phyloP scores from a whole-genome alignment of 1,139 yeast species.

The Geotrichum bryndzae region DNA sequence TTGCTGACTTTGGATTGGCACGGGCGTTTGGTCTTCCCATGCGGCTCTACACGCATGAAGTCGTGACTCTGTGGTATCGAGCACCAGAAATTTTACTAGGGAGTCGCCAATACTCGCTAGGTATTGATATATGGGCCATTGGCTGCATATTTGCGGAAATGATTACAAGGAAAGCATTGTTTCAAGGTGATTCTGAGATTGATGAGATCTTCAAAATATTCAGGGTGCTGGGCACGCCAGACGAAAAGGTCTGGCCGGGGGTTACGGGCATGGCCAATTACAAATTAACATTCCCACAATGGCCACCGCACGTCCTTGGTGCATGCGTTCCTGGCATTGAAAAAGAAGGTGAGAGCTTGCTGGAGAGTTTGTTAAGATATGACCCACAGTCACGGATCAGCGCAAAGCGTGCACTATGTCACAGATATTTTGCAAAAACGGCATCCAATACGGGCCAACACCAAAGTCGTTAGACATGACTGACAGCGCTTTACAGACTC shows the following conservation, averaged over 20 bases:
- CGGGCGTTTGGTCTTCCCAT: conserved; percentile 95
- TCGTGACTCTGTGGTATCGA: conserved; percentile 95
- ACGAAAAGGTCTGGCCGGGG: conserved; percentile 92
- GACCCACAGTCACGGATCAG: neutral
- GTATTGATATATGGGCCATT: conserved; percentile 98
- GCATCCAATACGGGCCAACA: neutral
- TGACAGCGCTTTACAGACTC: neutral
- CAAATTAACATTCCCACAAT: conserved; percentile 91
- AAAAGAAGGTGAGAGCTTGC: neutral
- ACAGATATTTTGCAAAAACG: neutral
- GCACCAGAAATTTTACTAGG: conserved; percentile 95
- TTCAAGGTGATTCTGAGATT: conserved; percentile 96
- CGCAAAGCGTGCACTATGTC: conserved; percentile 1
- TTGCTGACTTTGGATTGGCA: conserved; percentile 96
- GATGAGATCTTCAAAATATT: conserved; percentile 95
- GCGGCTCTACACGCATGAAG: conserved; percentile 94
- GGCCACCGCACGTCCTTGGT: conserved; percentile 41
- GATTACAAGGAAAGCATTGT: conserved; percentile 91
- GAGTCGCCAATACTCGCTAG: conserved; percentile 94
- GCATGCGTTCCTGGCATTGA: neutral
- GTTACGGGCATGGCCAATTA: conserved; percentile 88
- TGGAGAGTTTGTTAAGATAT: neutral
- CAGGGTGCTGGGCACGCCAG: conserved; percentile 90
- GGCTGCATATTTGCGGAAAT: conserved; percentile 98
- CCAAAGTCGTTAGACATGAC: neutral